These are phyloP conservation scores for Biscogniauxia sp. DNA, from an alignment of 2,329 filamentous ascomycete species.

Conservation along the genomic window DNA sequence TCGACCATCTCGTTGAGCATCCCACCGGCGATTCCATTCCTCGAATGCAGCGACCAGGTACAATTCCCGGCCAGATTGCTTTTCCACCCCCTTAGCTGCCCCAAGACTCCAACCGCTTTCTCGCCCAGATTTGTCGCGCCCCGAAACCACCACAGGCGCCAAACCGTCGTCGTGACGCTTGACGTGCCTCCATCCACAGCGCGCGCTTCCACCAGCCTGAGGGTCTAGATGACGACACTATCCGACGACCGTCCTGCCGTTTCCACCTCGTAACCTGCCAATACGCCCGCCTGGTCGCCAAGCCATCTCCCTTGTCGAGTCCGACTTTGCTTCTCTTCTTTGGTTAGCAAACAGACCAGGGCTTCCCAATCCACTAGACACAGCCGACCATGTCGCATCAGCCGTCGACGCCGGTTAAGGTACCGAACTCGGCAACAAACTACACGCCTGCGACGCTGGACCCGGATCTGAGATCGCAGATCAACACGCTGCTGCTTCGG, in stretches of 20 bases:
- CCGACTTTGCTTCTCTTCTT: not conserved
- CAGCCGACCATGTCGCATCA: constrained; percentile 41
- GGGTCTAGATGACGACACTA: not conserved
- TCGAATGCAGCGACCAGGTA: no score
- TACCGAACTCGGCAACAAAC: constrained; percentile 56
- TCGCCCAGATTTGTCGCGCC: not conserved
- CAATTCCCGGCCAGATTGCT: no score
- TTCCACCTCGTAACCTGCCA: constrained; percentile 1
- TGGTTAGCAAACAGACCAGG: not conserved
- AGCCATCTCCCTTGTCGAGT: not conserved
- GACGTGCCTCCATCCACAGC: not conserved
- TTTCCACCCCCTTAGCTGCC: no score
- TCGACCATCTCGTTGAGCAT: not conserved
- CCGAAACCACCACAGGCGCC: not conserved
- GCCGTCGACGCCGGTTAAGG: constrained; percentile 57
- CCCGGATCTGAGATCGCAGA: constrained; percentile 59
- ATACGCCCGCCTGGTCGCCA: no score
- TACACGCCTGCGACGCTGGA: constrained; percentile 62
- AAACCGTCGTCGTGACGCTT: not conserved
- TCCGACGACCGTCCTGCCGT: not conserved
- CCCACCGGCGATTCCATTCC: no score
- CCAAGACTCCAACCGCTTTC: no score
- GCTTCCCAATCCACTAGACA: no score
- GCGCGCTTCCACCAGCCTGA: not conserved
- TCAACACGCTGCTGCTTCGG: constrained; percentile 56